Percentiles rank a stretch among this genome's conserved stretches.
phyloP scores from a whole-genome alignment of 768 basidiomycete species.

The Austroboletus festivus region DNA sequence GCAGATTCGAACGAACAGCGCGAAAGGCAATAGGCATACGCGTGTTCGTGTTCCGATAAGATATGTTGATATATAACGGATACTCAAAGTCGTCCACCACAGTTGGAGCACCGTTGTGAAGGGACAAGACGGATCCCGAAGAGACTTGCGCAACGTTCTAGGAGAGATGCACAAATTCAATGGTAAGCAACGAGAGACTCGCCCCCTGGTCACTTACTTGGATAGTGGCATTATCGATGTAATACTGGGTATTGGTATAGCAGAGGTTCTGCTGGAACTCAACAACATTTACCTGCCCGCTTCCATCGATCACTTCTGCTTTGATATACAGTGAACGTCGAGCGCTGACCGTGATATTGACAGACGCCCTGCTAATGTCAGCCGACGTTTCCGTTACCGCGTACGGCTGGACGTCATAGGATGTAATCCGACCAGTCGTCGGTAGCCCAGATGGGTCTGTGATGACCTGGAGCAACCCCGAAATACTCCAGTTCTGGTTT shows the following conservation, averaged over 20 bases:
- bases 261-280: slow-evolving; percentile 58
- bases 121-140: slow-evolving; percentile 44
- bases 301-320: slow-evolving; percentile 58
- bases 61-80: slow-evolving; percentile 46
- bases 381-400: slow-evolving; percentile 49
- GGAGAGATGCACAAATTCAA: neutral
- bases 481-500: slow-evolving; percentile 76
- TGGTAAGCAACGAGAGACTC: neutral
- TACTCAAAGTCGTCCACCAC: slow-evolving; percentile 53
- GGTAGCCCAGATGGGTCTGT: slow-evolving; percentile 59
- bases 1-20: neutral
- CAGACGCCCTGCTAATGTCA: slow-evolving; percentile 41
- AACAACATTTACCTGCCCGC: slow-evolving; percentile 53
- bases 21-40: slow-evolving; percentile 9
- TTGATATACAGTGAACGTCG: slow-evolving; percentile 57
- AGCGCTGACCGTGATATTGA: slow-evolving; percentile 62
- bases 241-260: slow-evolving; percentile 64
- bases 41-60: slow-evolving; percentile 28
- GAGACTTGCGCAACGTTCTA: slow-evolving; percentile 52
- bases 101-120: slow-evolving; percentile 43
- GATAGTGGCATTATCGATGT: slow-evolving; percentile 43
- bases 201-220: slow-evolving; percentile 32
- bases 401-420: slow-evolving; percentile 56
- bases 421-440: slow-evolving; percentile 66
- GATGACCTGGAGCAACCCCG: slow-evolving; percentile 63